Evolutionary conservation across 768 basidiomycete species (phyloP).

Genomic region (Lactarius quietus): DNA sequence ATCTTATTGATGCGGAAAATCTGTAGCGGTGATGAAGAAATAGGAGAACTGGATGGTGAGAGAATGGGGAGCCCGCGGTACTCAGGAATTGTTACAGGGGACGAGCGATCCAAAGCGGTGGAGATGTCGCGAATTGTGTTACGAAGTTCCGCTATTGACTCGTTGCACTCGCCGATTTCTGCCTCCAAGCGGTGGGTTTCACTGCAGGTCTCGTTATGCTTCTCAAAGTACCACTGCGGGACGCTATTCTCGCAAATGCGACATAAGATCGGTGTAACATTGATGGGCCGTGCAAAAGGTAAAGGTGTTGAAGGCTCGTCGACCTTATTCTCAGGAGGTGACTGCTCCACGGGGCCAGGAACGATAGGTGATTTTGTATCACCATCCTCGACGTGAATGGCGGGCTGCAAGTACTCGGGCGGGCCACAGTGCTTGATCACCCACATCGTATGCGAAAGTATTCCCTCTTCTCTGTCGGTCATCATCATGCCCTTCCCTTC

Average conservation of each 20-base stretch:
- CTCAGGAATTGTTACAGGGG: slow-evolving; percentile 63
- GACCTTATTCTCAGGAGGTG: slow-evolving; percentile 1
- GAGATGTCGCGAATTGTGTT: slow-evolving; percentile 80
- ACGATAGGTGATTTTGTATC: slow-evolving; percentile 38
- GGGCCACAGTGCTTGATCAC: slow-evolving; percentile 81
- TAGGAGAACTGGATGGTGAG: slow-evolving; percentile 65
- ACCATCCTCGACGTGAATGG: slow-evolving; percentile 51
- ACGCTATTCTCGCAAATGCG: slow-evolving; percentile 97
- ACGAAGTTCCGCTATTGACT: slow-evolving; percentile 82
- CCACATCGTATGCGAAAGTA: slow-evolving; percentile 97
- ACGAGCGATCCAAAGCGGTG: slow-evolving; percentile 68
- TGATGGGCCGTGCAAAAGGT: slow-evolving; percentile 74
- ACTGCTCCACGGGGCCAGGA: slow-evolving; percentile 17
- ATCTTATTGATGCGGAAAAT: slow-evolving; percentile 69
- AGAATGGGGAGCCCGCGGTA: slow-evolving; percentile 88
- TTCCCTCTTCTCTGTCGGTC: slow-evolving; percentile 84
- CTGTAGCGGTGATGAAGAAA: slow-evolving; percentile 70
- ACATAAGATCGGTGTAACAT: slow-evolving; percentile 82
- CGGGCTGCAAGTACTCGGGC: slow-evolving; percentile 64
- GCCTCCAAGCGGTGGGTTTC: slow-evolving; percentile 96
- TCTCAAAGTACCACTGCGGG: slow-evolving; percentile 99
- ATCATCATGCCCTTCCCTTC: slow-evolving; percentile 99
- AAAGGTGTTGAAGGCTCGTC: slow-evolving; percentile 56
- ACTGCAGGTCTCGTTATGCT: slow-evolving; percentile 98
- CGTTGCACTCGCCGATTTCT: slow-evolving; percentile 91